Base-by-base conservation (phyloP, 495 filamentous ascomycete genomes). In the Bacidia rubella region DNA sequence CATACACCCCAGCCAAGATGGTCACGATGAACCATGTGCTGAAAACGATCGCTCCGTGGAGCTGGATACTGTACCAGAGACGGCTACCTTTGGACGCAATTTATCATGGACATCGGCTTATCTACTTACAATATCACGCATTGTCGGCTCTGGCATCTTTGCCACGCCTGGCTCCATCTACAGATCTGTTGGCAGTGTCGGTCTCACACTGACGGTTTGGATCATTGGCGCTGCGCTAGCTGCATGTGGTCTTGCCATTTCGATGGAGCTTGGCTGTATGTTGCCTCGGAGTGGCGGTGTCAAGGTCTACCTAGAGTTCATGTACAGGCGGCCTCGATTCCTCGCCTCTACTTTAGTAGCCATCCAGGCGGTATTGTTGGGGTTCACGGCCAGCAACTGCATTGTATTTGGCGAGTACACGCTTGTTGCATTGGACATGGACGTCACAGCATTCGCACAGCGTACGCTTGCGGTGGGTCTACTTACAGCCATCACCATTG, bases 301-400 rank as follows among this genome's bases (percentile, higher is more conserved):
- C 39, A 87, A 87, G 65, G 80, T 87, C 25, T 90, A 90, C 57
- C 75, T 88, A 49, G 85, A 90, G 58, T 84, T 80, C 63, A 79
- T 80, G 0, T 90, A 87, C 65, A 78, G 74, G 0, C 69, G 69
- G 22, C 85, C 85, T 2, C 74, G 74, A 15, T 86, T 83, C 57
- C 71, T 90, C 17, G 81, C 81, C 0, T 82, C 82, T 2, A 81
- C 76, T 0, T 61, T 87, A 43, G 66, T 88, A 35, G 80, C 81
- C 1, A 73, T 81, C 4, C 78, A 86, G 44, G 75, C 80, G 2
- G 75, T 88, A 12, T 62, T 87, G 0, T 65, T 87, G 1, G 83
- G 83, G 0, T 87, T 87, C 54, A 84, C 81, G 0, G 73, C 78
- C 0, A 78, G 75, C 55, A 87, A 86, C 62, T 74, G 77, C 9